Base-by-base conservation (phyloP, 345 rosid genomes). In the Gossypium raimondii region DNA sequence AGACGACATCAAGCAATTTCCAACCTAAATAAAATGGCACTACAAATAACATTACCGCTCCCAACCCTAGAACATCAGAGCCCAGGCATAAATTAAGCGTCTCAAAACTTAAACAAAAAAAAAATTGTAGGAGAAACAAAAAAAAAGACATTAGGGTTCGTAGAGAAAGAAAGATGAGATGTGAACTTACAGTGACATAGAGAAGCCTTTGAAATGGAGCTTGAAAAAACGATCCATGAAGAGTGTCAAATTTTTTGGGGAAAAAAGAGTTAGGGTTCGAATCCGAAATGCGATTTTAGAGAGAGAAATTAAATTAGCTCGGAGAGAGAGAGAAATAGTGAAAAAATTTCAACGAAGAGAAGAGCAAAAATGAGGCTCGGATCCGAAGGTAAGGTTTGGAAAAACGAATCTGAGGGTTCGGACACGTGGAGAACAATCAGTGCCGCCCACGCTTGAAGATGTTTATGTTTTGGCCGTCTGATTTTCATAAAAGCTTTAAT, bases 331-430 rank as follows among this genome's bases (percentile, higher is more conserved):
- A 81, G 83, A 84, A 77, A 78, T 73, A 78, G 82, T 83, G 83
- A 77, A 83, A 83, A 87, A 83, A 22, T 71, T 85, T 86, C 91
- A 82, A 48, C 89, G 90, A 84, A 68, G 85, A 79, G 82, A 81
- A 80, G 72, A 48, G 17, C 13, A 48, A 48, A 48, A 48, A 48
- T 2, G 52, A 48, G 52, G 52, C 63, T 77, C 79, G 84, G 76
- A 48, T 57, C 75, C 82, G 67, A 56, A 65, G 62, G 44, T 72
- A 47, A 43, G 71, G 85, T 70, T 84, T 77, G 86, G 84, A 44
- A 61, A 80, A 45, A 45, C 84, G 66, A 63, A 76, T 67, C 81
- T 44, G 48, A 9, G 2, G 48, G 10, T 45, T 45, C 48, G 48
- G 72, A 7, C 84, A 72, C 59, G 74, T 78, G 76, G 62, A 43